These are phyloP conservation scores for Zopfia rhizophila DNA, from an alignment of 2,329 filamentous ascomycete genomes.

Conservation along the genomic window DNA sequence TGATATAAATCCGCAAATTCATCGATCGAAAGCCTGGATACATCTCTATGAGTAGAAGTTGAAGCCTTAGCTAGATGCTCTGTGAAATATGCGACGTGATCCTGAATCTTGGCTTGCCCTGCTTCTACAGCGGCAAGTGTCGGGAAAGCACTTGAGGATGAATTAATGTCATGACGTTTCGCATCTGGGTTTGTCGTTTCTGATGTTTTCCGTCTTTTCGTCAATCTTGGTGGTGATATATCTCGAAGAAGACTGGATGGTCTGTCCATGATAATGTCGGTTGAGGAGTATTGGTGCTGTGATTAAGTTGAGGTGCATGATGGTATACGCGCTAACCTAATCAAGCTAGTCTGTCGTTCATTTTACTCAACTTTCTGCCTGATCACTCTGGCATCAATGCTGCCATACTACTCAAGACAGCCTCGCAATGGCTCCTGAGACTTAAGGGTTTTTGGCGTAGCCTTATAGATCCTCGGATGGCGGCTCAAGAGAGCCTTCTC, in stretches of 20 bases:
- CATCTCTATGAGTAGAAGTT: conserved; percentile 20
- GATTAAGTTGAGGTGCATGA: no score
- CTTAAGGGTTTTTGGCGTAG: no score
- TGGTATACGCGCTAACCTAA: no score
- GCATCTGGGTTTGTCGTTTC: background rate
- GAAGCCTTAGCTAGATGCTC: conserved; percentile 50
- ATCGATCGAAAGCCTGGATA: conserved; percentile 52
- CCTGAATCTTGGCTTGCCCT: conserved; percentile 57
- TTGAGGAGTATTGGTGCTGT: no score
- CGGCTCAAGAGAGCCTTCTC: conserved; percentile 11
- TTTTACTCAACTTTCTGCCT: no score
- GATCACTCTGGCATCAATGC: no score
- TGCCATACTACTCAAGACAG: no score
- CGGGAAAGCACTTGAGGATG: conserved; percentile 3
- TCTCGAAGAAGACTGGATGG: conserved; percentile 31
- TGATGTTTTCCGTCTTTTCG: conserved; percentile 27
- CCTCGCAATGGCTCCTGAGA: no score
- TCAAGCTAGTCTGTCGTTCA: no score
- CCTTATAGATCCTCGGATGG: conserved; percentile 2
- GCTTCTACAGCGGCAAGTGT: conserved; percentile 62
- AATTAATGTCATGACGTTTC: background rate
- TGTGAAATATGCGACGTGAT: conserved; percentile 62
- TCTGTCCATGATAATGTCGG: conserved; percentile 20
- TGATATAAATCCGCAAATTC: conserved; percentile 59
- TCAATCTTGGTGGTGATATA: conserved; percentile 34